Evolutionary conservation across 805 yeast species (phyloP), one percentile per base, ranked within the genome.

Genomic region (Pichia exigua): DNA sequence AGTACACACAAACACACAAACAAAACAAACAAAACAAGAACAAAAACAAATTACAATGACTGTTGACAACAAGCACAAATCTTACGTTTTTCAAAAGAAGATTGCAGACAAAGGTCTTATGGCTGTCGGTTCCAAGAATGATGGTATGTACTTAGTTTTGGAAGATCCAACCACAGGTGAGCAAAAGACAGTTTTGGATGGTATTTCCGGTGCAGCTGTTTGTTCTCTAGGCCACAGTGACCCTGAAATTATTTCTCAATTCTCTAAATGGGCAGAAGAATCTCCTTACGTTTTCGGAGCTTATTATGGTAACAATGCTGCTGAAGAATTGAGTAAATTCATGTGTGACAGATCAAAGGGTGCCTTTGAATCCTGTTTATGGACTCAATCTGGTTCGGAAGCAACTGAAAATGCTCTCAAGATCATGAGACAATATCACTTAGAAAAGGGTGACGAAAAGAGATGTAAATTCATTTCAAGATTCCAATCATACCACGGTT

Each of bases 321-420:
- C 77, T 30, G 78, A 75, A 57, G 68, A 64, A 4, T 61, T 75
- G 44, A 68, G 73, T 42, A 60, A 72, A 49, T 71, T 70, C 77
- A 81, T 62, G 54, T 63, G 72, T 53, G 69, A 66, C 1, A 59
- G 66, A 30, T 72, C 75, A 28, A 55, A 65, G 20, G 71, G 68
- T 45, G 71, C 66, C 2, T 72, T 73, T 54, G 61, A 63, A 11
- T 66, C 73, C 30, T 75, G 72, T 17, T 52, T 72, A 44, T 67
- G 86, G 53, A 75, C 81, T 53, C 82, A 82, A 61, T 78, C 87
- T 2, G 95, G 95, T 51, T 75, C 90, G 21, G 92, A 85, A 65
- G 87, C 91, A 42, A 85, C 84, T 60, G 92, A 85, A 64, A 88
- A 88, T 35, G 90, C 90, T 2, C 64, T 85, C 57, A 85, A 85